Conservation (phyloP, 2,329 filamentous ascomycete genomes). For the Xylaria hypoxylon region DNA sequence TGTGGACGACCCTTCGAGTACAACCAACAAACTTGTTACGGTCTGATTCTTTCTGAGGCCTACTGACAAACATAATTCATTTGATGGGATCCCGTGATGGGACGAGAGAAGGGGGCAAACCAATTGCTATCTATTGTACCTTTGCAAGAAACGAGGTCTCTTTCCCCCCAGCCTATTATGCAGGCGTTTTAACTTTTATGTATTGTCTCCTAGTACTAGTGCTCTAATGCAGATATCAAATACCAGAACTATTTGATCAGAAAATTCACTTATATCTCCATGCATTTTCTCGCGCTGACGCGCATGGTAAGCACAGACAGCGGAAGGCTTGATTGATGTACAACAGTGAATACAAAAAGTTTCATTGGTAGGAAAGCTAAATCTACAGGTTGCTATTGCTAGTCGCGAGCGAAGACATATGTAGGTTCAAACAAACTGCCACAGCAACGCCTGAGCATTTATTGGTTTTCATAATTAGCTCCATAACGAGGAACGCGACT, state of each 20-base stretch:
- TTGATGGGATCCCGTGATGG: slow-evolving; percentile 39
- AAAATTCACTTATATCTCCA: neutral
- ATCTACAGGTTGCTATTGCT: slow-evolving; percentile 8
- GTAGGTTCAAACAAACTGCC: slow-evolving; percentile 3
- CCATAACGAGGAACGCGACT: neutral
- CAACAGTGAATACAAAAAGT: neutral
- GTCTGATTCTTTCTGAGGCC: slow-evolving; percentile 15
- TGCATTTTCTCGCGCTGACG: neutral
- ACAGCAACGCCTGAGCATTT: neutral
- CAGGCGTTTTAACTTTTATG: slow-evolving; percentile 50
- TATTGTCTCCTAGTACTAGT: slow-evolving; percentile 65
- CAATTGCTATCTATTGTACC: slow-evolving; percentile 46
- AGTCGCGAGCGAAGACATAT: neutral
- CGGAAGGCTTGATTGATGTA: neutral
- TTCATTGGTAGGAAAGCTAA: slow-evolving; percentile 11
- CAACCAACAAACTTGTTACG: slow-evolving; percentile 20
- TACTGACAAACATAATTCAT: slow-evolving; percentile 35
- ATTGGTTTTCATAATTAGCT: neutral
- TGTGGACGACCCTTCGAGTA: slow-evolving; percentile 39
- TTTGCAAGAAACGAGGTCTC: slow-evolving; percentile 48
- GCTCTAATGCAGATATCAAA: slow-evolving; percentile 73
- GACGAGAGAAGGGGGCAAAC: slow-evolving; percentile 40
- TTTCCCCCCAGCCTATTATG: slow-evolving; percentile 44
- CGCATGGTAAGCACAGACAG: neutral
- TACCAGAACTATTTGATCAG: slow-evolving; percentile 52